These are phyloP conservation scores for Bocquillonia castaneifolia DNA, from an alignment of 441 rosid species.

Conservation along the genomic window DNA sequence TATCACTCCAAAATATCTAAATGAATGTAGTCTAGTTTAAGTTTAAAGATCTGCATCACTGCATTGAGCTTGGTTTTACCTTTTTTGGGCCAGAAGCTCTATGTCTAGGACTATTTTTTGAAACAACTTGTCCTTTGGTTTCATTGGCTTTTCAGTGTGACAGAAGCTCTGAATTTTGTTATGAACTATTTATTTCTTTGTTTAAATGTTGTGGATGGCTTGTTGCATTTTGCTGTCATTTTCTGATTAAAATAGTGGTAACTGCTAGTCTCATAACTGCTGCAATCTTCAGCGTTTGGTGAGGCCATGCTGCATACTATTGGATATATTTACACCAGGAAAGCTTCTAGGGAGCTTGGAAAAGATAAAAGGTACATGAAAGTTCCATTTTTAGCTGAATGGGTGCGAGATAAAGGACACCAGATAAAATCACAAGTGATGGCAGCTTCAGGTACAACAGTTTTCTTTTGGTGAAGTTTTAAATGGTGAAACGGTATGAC, in stretches of 20 bases:
- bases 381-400: constrained; percentile 90
- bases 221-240: background rate
- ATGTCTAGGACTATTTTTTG: background rate
- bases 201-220: background rate
- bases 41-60: background rate
- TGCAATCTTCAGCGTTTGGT: constrained; percentile 62
- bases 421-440: constrained; percentile 83
- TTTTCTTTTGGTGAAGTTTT: constrained; percentile 4
- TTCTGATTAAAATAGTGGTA: background rate
- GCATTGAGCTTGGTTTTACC: background rate
- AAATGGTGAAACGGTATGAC: constrained; percentile 12
- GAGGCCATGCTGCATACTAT: constrained; percentile 94
- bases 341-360: constrained; percentile 83
- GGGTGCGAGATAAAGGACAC: constrained; percentile 97
- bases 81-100: background rate
- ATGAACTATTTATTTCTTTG: background rate
- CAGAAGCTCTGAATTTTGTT: background rate
- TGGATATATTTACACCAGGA: constrained; percentile 87
- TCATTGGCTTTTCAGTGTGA: background rate
- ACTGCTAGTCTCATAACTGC: background rate
- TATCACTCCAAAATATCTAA: background rate
- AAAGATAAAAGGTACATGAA: constrained; percentile 79
- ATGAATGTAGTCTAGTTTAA: background rate
- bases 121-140: background rate
- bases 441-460: constrained; percentile 78